Base-by-base conservation (phyloP, 2,329 filamentous ascomycete species). In the Huntiella decipiens region DNA sequence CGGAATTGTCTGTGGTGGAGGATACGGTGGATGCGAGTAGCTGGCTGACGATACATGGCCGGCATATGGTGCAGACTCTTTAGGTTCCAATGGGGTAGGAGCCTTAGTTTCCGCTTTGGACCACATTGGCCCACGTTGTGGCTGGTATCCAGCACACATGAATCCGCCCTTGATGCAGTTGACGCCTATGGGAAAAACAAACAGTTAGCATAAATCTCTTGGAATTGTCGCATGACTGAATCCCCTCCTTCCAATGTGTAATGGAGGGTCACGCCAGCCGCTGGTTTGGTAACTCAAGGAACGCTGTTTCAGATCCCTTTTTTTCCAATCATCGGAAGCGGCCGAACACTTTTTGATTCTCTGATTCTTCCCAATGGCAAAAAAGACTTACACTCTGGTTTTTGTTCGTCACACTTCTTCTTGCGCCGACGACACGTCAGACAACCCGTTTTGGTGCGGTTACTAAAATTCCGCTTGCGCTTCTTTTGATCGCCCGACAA, bases 331-430 rank as follows among this genome's bases (percentile, higher is more conserved):
- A 43, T 43, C 40, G 40, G 31, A 43, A 43, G 34, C 13, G 40
- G 31, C 31, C 40, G 22, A 43, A 43, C 22, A 43, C 22, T 28
- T 42, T 34, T 34, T n/a, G n/a, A 43, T 12, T 19, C 19, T 15
- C 8, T 33, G 17, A 13, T 43, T 32, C 40, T 13, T 19, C 11
- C 13, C 33, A 13, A 34, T 12, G 5, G 3, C 28, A 37, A 8
- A 31, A 7, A 31, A 28, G 16, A 42, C 47, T 49, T 68, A 92
- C 91, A 96, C 61, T 85, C 77, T 19, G 91, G 91, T 60, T 93
- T 92, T 45, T 73, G 74, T 65, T 96, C 91, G 58, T 96, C 88
- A 58, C 91, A 96, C 63, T 96, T 96, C 75, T 96, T 96, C 71
- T 96, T 96, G 49, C 88, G 74, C 58, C 76, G 75, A 50, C 88